These are phyloP conservation scores for Actinidia arguta DNA, from an alignment of 179 eudicot species.

Conservation along the genomic window DNA sequence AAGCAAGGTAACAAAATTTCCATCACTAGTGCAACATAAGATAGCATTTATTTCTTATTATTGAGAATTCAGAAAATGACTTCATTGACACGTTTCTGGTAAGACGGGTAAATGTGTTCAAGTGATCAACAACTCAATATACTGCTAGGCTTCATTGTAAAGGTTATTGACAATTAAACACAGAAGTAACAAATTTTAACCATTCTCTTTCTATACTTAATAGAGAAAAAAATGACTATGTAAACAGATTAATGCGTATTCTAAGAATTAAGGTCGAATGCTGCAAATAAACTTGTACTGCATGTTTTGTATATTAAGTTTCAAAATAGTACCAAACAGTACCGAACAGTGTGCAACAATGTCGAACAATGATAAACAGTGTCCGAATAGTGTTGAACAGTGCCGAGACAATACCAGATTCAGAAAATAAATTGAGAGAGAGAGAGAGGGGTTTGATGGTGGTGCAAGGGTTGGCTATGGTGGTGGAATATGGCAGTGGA, in stretches of 20 bases:
- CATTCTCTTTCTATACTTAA: neutral
- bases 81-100: neutral
- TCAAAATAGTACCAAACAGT: no score
- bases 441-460: no score
- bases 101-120: neutral
- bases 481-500: no score
- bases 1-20: neutral
- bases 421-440: no score
- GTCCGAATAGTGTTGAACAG: no score
- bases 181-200: slow-evolving; percentile 11
- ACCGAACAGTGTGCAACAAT: no score
- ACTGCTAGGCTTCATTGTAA: neutral
- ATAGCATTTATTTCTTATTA: neutral
- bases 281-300: neutral
- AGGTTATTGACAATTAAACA: neutral
- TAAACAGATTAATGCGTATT: neutral
- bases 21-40: neutral
- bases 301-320: neutral
- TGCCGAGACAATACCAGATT: no score
- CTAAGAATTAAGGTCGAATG: neutral
- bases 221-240: neutral
- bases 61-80: neutral
- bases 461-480: no score
- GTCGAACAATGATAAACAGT: no score
- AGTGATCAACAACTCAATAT: neutral